Base-by-base conservation (phyloP, 2,329 filamentous ascomycete species). In the Penicillium sp. region DNA sequence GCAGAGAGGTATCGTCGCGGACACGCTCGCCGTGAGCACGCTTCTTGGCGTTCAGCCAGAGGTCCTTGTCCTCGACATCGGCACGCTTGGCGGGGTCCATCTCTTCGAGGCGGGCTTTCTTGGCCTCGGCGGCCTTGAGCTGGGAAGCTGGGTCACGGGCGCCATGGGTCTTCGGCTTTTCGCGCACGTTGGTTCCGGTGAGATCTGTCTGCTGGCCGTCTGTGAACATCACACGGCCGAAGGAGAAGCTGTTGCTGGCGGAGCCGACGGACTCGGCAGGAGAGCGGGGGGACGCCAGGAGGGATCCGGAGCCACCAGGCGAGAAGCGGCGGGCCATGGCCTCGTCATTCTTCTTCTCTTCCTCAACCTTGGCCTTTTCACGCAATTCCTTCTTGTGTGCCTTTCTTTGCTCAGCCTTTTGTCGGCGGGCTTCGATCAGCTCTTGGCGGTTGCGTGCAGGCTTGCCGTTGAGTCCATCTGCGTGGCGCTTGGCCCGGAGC, bases 51-150 rank as follows among this genome's bases (percentile, higher is more conserved):
- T 90, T 93, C 58, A 97, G 81, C 94, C 94, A 99, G 57, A 87
- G 81, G 68, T 99, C 93, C 80, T 97, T 97, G 75, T 97, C 91
- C 59, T 92, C 87, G 44, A 97, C 88, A 58, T 96, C 90, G 60
- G 87, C 87, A 55, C 89, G 88, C 78, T 96, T 96, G 64, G 86
- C 84, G 1, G 88, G 85, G 66, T 93, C 89, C 69, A 96, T 84
- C 29, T 80, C 83, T 44, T 87, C 83, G 31, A 97, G 78, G 29
- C 92, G 88, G 67, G 88, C 86, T 77, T 92, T 89, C 76, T 96
- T 93, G 69, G 91, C 90, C 76, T 97, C 88, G 1, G 91, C 86
- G 51, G 90, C 90, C 66, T 89, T 83, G n/a, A 99, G 85, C 7
- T 92, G 91, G 1, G 91, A 91, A 71, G 90, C 90, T 46, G 90